Conservation (phyloP, 345 rosid species). For the Aquilaria malaccensis region DNA sequence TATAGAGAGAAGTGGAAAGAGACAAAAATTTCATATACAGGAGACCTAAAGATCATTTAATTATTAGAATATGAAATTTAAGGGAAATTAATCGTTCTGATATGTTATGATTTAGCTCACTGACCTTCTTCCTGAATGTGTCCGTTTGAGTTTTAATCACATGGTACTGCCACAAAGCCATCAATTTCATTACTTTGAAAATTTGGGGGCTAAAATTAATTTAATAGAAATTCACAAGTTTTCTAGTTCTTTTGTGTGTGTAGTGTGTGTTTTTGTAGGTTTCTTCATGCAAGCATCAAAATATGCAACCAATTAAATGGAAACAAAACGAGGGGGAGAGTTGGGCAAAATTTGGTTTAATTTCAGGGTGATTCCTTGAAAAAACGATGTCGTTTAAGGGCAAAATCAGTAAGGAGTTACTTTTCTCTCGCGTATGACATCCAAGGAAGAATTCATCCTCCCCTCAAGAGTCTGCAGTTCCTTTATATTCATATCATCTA, state of each 20-base stretch:
- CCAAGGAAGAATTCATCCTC: conserved; percentile 25
- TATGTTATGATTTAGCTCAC: background rate
- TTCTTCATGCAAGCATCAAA: background rate
- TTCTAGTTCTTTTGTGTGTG: too few relatives aligned
- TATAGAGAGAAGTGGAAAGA: too few relatives aligned
- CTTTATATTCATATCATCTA: conserved; percentile 27
- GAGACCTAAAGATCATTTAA: too few relatives aligned
- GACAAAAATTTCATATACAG: background rate
- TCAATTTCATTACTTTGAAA: background rate
- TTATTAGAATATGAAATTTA: too few relatives aligned
- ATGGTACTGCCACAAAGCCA: conserved; percentile 28
- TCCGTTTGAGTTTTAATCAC: conserved; percentile 40
- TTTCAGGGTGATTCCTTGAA: background rate
- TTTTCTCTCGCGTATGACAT: conserved; percentile 37
- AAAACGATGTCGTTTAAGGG: background rate
- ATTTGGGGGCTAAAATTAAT: background rate
- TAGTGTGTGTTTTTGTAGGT: conserved; percentile 7
- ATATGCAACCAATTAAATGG: too few relatives aligned
- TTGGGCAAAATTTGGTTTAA: too few relatives aligned
- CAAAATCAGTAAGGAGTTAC: conserved; percentile 15
- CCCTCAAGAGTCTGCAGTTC: conserved; percentile 40
- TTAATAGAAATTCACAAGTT: too few relatives aligned
- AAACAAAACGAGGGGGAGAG: too few relatives aligned
- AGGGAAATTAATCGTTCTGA: too few relatives aligned
- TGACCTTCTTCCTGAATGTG: conserved; percentile 48